Percentiles rank a stretch among this genome's conserved stretches.
Conservation (phyloP, 108 stramenopile genomes). For the Fragilaria crotonensis region DNA sequence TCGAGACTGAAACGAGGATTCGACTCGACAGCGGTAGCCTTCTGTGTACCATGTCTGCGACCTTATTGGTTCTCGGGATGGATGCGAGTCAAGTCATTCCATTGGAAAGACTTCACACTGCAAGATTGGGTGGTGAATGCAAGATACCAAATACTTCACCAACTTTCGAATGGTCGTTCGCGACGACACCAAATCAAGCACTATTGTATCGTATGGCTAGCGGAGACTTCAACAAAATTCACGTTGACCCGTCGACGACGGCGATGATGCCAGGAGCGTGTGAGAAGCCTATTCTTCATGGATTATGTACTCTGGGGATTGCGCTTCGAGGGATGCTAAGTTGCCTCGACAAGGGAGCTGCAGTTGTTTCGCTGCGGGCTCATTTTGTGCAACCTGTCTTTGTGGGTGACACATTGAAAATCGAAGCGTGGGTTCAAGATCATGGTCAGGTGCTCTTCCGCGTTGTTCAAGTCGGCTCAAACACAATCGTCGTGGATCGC, state of each 20-base stretch:
- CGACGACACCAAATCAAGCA: constrained; percentile 55
- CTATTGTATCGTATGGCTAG: constrained; percentile 76
- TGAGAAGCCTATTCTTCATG: constrained; percentile 71
- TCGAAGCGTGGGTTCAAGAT: constrained; percentile 55
- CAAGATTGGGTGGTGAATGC: background rate
- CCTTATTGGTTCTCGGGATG: constrained; percentile 52
- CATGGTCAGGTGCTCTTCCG: no score
- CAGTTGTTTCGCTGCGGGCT: no score
- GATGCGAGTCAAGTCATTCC: constrained; percentile 22
- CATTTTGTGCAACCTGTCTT: constrained; percentile 62
- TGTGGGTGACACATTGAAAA: constrained; percentile 40
- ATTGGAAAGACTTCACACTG: background rate
- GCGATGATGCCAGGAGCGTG: constrained; percentile 23
- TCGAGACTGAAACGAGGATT: constrained; percentile 41
- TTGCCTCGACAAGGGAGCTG: constrained; percentile 1
- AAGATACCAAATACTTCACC: constrained; percentile 3
- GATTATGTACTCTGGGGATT: constrained; percentile 77
- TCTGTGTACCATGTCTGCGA: constrained; percentile 55
- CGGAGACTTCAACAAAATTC: constrained; percentile 90
- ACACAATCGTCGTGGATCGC: no score
- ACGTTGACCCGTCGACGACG: constrained; percentile 41
- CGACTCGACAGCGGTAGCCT: constrained; percentile 1
- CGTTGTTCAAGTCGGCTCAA: no score
- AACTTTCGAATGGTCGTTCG: constrained; percentile 22
- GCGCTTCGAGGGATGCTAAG: constrained; percentile 52